Evolutionary conservation across 495 filamentous ascomycete species (phyloP).

Genomic region (Gamarada debralockiae): DNA sequence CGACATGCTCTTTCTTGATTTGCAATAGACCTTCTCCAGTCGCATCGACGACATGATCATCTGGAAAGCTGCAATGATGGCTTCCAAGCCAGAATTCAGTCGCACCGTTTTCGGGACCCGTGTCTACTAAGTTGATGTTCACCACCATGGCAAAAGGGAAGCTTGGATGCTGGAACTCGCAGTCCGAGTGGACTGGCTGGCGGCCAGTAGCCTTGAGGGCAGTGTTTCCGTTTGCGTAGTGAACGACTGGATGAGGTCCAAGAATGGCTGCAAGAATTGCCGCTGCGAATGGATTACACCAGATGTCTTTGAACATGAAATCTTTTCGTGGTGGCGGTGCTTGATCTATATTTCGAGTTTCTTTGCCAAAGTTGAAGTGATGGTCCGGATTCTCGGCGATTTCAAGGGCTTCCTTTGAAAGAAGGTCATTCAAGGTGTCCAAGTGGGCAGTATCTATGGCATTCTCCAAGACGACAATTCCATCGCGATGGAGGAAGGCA

Average conservation of each 20-base stretch:
- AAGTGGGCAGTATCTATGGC: slow-evolving; percentile 39
- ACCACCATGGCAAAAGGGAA: not conserved
- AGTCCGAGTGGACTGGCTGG: not conserved
- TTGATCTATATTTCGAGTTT: not conserved
- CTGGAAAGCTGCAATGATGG: not conserved
- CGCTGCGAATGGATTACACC: not conserved
- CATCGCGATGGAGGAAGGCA: slow-evolving; percentile 36
- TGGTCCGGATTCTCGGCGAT: slow-evolving; percentile 50
- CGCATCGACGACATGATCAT: not conserved
- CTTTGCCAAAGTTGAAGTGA: slow-evolving; percentile 24
- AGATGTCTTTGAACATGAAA: not conserved
- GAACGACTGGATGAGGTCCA: not conserved
- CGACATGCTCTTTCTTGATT: slow-evolving; percentile 39
- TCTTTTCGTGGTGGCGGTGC: not conserved
- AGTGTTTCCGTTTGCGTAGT: not conserved
- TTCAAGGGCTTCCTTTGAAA: slow-evolving; percentile 30
- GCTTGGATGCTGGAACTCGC: not conserved
- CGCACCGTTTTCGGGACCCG: not conserved
- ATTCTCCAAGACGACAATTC: slow-evolving; percentile 53
- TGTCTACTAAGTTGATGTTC: not conserved
- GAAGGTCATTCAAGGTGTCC: slow-evolving; percentile 36
- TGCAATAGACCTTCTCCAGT: not conserved
- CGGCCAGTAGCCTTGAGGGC: not conserved
- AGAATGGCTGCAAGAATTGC: not conserved
- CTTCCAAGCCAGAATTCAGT: not conserved